phyloP scores from a whole-genome alignment of 257 asterid genomes.

The Solanum pennellii region DNA sequence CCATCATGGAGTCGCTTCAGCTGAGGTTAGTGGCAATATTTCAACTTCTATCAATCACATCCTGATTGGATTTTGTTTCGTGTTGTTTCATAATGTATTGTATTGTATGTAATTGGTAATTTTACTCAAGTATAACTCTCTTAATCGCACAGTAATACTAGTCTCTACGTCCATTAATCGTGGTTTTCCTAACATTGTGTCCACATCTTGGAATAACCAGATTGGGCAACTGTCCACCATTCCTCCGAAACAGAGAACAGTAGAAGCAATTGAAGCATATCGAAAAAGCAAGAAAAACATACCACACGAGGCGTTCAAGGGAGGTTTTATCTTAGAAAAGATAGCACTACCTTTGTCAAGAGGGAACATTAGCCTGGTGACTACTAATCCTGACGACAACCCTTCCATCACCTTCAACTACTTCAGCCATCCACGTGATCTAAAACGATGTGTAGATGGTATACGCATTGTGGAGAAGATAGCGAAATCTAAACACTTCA shows the following conservation, averaged over 20 bases:
- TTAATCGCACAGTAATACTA: background rate
- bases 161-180: background rate
- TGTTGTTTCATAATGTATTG: background rate
- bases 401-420: constrained; percentile 90
- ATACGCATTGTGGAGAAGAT: constrained; percentile 66
- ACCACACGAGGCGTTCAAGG: constrained; percentile 45
- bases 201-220: constrained; percentile 12
- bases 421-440: constrained; percentile 72
- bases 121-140: background rate
- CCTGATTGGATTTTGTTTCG: background rate
- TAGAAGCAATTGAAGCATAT: constrained; percentile 38
- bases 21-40: constrained; percentile 50
- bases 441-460: constrained; percentile 60
- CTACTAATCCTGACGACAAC: constrained; percentile 63
- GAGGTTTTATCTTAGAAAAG: constrained; percentile 66
- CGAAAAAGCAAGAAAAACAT: constrained; percentile 26
- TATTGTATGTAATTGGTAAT: background rate
- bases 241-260: constrained; percentile 55
- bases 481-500: constrained; percentile 42
- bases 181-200: background rate
- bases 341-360: constrained; percentile 41
- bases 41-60: background rate
- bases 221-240: constrained; percentile 78
- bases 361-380: constrained; percentile 41
- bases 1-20: constrained; percentile 77